Percentiles rank a stretch among this genome's conserved stretches.
Evolutionary conservation across 2,329 filamentous ascomycete genomes (phyloP).

Genomic region (Pseudocercospora fuligena): DNA sequence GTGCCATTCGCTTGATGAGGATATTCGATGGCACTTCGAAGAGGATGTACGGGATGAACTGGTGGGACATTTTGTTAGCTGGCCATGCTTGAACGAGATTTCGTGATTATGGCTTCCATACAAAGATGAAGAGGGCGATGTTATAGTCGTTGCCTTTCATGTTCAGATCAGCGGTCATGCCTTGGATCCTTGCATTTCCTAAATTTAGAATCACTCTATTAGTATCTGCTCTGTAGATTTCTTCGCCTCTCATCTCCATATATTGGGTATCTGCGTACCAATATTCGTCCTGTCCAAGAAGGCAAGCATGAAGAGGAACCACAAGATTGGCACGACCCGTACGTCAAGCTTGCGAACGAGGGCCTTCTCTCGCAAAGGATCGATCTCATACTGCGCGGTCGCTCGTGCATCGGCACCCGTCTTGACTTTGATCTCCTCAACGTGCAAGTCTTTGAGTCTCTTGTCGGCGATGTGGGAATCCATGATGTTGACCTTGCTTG

Average conservation of each 20-base stretch:
- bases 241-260: slow-evolving; percentile 37
- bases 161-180: slow-evolving; percentile 47
- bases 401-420: slow-evolving; percentile 25
- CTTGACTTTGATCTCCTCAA: slow-evolving; percentile 29
- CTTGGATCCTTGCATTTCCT: slow-evolving; percentile 44
- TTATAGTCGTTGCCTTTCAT: slow-evolving; percentile 40
- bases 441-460: slow-evolving; percentile 32
- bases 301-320: slow-evolving; percentile 50
- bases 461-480: slow-evolving; percentile 30
- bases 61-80: slow-evolving; percentile 19
- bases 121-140: slow-evolving; percentile 45
- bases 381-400: slow-evolving; percentile 28
- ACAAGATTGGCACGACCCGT: slow-evolving; percentile 55
- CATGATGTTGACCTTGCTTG: slow-evolving; percentile 8
- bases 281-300: slow-evolving; percentile 52
- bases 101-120: slow-evolving; percentile 6
- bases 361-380: slow-evolving; percentile 43
- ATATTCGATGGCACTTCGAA: slow-evolving; percentile 47
- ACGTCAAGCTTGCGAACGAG: slow-evolving; percentile 57
- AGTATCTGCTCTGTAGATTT: slow-evolving; percentile 39
- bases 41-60: slow-evolving; percentile 41
- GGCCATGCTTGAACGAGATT: neutral
- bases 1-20: slow-evolving; percentile 48
- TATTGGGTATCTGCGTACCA: slow-evolving; percentile 40
- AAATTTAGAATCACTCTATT: slow-evolving; percentile 42